Evolutionary conservation across 306 rosid species (phyloP).

Genomic region (Quillaja saponaria): DNA sequence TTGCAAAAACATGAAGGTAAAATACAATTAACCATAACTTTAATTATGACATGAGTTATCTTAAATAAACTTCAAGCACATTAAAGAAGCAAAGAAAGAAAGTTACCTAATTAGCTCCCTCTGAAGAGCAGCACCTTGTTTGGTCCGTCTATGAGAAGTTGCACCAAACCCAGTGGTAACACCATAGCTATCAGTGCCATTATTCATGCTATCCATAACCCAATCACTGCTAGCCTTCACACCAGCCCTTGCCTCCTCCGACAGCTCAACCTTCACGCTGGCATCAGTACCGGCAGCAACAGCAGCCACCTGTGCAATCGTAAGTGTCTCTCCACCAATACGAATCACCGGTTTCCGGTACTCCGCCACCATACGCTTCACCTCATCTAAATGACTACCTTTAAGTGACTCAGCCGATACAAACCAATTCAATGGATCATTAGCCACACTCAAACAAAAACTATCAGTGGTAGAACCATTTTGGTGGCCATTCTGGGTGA

Average conservation of each 20-base stretch:
- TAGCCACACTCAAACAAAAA: slow-evolving; percentile 31
- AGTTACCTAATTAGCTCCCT: slow-evolving; percentile 78
- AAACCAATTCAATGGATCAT: slow-evolving; percentile 76
- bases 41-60: too few relatives aligned
- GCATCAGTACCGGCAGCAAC: slow-evolving; percentile 45
- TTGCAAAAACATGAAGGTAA: too few relatives aligned
- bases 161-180: slow-evolving; percentile 97
- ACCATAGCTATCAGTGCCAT: slow-evolving; percentile 83
- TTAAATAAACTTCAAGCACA: too few relatives aligned
- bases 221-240: slow-evolving; percentile 94
- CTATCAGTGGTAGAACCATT: slow-evolving; percentile 27
- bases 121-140: slow-evolving; percentile 91
- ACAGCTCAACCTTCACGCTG: slow-evolving; percentile 55
- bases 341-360: slow-evolving; percentile 57
- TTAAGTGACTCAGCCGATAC: slow-evolving; percentile 52
- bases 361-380: slow-evolving; percentile 86
- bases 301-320: slow-evolving; percentile 82
- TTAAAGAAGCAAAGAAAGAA: too few relatives aligned
- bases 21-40: too few relatives aligned
- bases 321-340: slow-evolving; percentile 69
- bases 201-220: slow-evolving; percentile 79
- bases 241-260: slow-evolving; percentile 63
- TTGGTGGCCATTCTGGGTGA: slow-evolving; percentile 24
- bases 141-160: slow-evolving; percentile 80
- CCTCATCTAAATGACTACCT: slow-evolving; percentile 87